Conservation (phyloP, 352 stramenopile species). For the Saprolegnia diclina region DNA sequence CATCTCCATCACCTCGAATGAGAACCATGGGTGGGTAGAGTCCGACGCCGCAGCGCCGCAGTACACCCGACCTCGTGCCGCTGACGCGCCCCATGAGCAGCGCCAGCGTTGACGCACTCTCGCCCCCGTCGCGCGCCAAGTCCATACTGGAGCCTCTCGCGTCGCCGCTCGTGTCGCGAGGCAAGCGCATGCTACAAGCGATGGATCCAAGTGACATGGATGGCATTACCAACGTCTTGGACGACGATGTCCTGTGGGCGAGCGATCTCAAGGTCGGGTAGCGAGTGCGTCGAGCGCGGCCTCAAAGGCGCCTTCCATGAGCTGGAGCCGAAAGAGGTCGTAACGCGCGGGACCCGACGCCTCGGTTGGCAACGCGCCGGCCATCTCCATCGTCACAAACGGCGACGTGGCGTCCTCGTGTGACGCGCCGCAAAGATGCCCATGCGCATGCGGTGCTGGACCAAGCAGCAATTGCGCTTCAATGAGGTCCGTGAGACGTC, state of each 20-base stretch:
- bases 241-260: conserved; percentile 1
- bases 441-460: background rate
- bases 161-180: conserved; percentile 15
- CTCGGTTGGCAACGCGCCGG: background rate
- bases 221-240: conserved; percentile 2
- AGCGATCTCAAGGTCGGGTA: background rate
- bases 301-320: conserved; percentile 13
- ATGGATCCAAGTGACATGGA: background rate
- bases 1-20: no score
- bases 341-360: background rate
- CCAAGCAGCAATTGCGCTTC: background rate
- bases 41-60: background rate
- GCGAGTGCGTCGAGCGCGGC: background rate
- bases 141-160: background rate
- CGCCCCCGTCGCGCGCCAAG: background rate
- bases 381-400: conserved; percentile 8
- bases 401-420: background rate
- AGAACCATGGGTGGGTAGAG: background rate
- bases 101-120: background rate
- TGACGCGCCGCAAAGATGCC: background rate
- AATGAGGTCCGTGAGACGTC: conserved; percentile 9
- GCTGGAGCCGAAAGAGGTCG: conserved; percentile 16
- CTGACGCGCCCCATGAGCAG: background rate
- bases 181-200: background rate
- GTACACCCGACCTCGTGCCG: background rate